These are phyloP conservation scores for Digitaria exilis DNA, from an alignment of 202 grass and related monocot species.

Conservation along the genomic window DNA sequence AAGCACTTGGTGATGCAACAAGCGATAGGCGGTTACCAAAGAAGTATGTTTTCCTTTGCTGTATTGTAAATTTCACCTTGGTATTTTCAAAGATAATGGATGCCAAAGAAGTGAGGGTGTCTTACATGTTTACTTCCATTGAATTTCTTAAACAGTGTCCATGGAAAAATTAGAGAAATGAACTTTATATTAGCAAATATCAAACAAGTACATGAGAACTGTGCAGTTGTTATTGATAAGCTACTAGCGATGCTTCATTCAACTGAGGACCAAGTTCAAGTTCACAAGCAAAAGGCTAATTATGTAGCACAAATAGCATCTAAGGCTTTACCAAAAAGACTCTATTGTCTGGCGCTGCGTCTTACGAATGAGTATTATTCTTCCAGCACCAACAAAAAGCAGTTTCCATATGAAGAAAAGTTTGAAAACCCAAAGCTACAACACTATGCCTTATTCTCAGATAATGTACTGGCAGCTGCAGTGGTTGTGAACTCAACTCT, in stretches of 20 bases:
- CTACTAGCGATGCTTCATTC: conserved; percentile 58
- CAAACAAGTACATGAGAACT: conserved; percentile 62
- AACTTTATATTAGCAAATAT: conserved; percentile 62
- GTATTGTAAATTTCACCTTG: conserved; percentile 8
- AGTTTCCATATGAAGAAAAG: conserved; percentile 59
- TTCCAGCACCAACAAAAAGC: conserved; percentile 30
- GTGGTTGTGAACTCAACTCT: conserved; percentile 81
- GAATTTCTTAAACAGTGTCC: conserved; percentile 52
- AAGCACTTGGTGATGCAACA: conserved; percentile 55
- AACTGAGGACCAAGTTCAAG: conserved; percentile 57
- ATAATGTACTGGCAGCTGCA: conserved; percentile 70
- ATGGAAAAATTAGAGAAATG: conserved; percentile 68
- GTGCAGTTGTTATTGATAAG: conserved; percentile 52
- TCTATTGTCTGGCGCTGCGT: conserved; percentile 67
- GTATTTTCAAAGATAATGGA: background rate
- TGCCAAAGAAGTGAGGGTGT: background rate
- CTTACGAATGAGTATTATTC: conserved; percentile 74
- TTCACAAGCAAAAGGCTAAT: conserved; percentile 55
- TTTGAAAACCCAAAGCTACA: conserved; percentile 72
- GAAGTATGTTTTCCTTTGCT: conserved; percentile 50
- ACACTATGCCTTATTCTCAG: conserved; percentile 85
- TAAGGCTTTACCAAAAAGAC: conserved; percentile 76
- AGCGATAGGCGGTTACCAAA: conserved; percentile 58
- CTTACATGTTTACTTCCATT: conserved; percentile 10
- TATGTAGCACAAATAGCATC: conserved; percentile 64